Conservation (phyloP, 495 filamentous ascomycete species). For the Opeltia flavorubescens region DNA sequence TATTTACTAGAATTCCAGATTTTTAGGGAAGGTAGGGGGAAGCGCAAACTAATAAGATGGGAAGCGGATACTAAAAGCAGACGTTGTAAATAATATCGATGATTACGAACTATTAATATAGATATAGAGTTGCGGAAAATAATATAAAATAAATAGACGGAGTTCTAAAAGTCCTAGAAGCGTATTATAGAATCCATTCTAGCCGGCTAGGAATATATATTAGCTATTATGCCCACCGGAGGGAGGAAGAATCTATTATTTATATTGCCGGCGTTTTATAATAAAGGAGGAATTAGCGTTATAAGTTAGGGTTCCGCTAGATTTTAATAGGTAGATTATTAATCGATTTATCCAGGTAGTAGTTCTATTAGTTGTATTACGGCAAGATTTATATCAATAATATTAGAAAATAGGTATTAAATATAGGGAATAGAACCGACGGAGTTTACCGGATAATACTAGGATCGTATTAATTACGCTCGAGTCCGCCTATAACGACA, state of each 20-base stretch:
- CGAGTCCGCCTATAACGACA: constrained; percentile 3
- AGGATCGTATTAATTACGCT: constrained; percentile 13
- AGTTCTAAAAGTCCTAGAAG: constrained; percentile 49
- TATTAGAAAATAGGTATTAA: too few relatives aligned
- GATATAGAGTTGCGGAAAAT: constrained; percentile 8
- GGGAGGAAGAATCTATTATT: constrained; percentile 16
- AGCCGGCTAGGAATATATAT: constrained; percentile 42
- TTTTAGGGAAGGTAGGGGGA: not conserved
- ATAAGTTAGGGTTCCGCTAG: not conserved
- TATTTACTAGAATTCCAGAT: not conserved
- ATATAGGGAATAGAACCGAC: constrained; percentile 10
- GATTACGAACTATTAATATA: constrained; percentile 4
- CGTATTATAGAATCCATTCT: constrained; percentile 62
- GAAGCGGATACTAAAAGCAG: not conserved
- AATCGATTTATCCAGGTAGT: constrained; percentile 3
- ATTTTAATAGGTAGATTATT: not conserved
- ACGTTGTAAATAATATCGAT: not conserved
- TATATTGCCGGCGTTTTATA: too few relatives aligned
- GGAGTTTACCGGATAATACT: constrained; percentile 5
- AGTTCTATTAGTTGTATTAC: constrained; percentile 12
- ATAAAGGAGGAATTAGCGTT: constrained; percentile 5
- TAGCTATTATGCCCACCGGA: constrained; percentile 13
- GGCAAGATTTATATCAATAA: constrained; percentile 6
- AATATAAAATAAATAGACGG: constrained; percentile 1
- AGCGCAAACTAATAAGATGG: too few relatives aligned